Conservation (phyloP, 139 green algal genomes). For the Closterium sp. region DNA sequence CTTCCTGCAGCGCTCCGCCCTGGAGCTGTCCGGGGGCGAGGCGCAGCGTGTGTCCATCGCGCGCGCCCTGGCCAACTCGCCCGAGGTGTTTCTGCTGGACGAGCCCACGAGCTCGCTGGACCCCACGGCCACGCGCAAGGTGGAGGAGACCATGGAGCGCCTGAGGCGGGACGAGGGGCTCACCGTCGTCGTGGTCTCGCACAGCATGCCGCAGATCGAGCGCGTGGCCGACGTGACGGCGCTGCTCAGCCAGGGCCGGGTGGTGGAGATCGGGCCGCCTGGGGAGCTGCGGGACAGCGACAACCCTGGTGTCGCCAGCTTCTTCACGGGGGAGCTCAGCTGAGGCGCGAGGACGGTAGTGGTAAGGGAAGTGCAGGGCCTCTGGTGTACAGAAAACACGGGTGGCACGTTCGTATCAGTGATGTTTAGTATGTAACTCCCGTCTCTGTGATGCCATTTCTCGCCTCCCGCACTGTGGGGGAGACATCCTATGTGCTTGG, state of each 20-base stretch:
- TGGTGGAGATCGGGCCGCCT: neutral
- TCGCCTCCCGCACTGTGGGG: no score
- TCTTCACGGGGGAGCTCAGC: constrained; percentile 4
- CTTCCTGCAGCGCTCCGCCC: neutral
- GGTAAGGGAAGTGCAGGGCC: no score
- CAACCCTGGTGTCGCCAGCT: neutral
- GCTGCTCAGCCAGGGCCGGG: neutral
- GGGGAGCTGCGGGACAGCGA: constrained; percentile 7
- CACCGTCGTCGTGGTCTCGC: constrained; percentile 27
- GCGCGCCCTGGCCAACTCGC: constrained; percentile 39
- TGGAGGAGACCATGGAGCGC: constrained; percentile 41
- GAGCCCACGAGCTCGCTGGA: constrained; percentile 47
- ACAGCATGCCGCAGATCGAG: constrained; percentile 39
- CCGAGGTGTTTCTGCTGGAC: constrained; percentile 40
- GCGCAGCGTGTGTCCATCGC: constrained; percentile 43
- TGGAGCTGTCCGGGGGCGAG: constrained; percentile 35
- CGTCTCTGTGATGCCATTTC: no score
- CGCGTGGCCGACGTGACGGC: constrained; percentile 1
- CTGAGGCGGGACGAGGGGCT: constrained; percentile 16
- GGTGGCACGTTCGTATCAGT: neutral
- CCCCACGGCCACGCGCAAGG: constrained; percentile 18
- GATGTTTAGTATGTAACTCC: neutral
- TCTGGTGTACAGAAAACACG: neutral
- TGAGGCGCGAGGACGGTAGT: neutral
- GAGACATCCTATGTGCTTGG: no score